A percentile compares a stretch with the other conserved stretches of the same genome.
phyloP scores from a whole-genome alignment of 2,329 filamentous ascomycete genomes.

The Exophiala alcalophila region DNA sequence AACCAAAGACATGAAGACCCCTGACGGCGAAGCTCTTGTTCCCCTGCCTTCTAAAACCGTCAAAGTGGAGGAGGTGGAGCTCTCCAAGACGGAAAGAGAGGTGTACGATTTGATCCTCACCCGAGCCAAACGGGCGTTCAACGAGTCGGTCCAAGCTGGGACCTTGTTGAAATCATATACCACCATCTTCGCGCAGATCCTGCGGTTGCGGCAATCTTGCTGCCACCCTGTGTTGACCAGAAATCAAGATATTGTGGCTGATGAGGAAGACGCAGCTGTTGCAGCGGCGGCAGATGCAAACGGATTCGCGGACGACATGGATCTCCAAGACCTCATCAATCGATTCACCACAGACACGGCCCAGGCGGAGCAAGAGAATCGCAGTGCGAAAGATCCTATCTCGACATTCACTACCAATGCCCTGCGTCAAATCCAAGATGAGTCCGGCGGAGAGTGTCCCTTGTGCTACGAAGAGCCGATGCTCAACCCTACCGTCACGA shows the following conservation, averaged over 20 bases:
- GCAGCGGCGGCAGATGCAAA: slow-evolving; percentile 70
- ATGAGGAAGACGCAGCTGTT: slow-evolving; percentile 72
- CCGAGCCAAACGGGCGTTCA: slow-evolving; percentile 78
- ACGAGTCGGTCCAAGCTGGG: slow-evolving; percentile 81
- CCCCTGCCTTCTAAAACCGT: slow-evolving; percentile 76
- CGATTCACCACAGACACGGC: slow-evolving; percentile 72
- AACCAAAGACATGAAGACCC: slow-evolving; percentile 98
- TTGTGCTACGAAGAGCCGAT: slow-evolving; percentile 95
- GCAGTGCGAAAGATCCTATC: slow-evolving; percentile 53
- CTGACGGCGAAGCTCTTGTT: slow-evolving; percentile 76
- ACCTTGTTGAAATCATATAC: slow-evolving; percentile 94
- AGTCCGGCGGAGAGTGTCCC: slow-evolving; percentile 84
- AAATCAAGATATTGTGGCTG: slow-evolving; percentile 77
- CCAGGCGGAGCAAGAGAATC: slow-evolving; percentile 52
- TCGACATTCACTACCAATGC: slow-evolving; percentile 83
- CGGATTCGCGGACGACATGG: slow-evolving; percentile 92
- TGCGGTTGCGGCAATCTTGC: slow-evolving; percentile 87
- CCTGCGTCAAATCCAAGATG: slow-evolving; percentile 84
- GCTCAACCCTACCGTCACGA: slow-evolving; percentile 89
- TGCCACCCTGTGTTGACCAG: slow-evolving; percentile 89
- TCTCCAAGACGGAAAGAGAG: slow-evolving; percentile 79
- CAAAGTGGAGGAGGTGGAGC: slow-evolving; percentile 81
- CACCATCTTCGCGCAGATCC: slow-evolving; percentile 93
- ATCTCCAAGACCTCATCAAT: slow-evolving; percentile 79
- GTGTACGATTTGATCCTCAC: slow-evolving; percentile 90